Conservation (phyloP, 768 basidiomycete species). For the Trametes gibbosa region DNA sequence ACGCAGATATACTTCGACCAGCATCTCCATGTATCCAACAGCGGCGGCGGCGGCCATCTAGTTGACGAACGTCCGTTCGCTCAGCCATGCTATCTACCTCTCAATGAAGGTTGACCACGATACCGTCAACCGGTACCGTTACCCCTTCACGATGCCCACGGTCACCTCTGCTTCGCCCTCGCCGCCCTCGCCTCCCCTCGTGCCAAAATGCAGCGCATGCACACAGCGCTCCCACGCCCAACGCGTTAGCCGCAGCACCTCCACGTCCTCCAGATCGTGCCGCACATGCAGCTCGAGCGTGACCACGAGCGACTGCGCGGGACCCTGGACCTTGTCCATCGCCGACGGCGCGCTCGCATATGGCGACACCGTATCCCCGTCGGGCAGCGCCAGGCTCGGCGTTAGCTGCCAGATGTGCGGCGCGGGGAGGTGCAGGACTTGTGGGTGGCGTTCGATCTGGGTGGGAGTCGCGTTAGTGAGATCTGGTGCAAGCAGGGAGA, state of each 20-base stretch:
- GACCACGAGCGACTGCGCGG: slow-evolving; percentile 55
- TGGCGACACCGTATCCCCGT: slow-evolving; percentile 19
- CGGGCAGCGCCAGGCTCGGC: slow-evolving; percentile 25
- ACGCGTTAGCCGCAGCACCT: slow-evolving; percentile 66
- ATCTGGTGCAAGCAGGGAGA: not conserved
- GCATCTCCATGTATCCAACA: too few species aligned
- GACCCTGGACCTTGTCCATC: slow-evolving; percentile 22
- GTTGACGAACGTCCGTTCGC: too few species aligned
- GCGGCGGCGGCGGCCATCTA: too few species aligned
- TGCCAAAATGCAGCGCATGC: slow-evolving; percentile 42
- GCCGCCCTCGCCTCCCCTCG: slow-evolving; percentile 27
- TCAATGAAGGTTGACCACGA: too few species aligned
- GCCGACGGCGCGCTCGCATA: slow-evolving; percentile 3
- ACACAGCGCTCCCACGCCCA: slow-evolving; percentile 75
- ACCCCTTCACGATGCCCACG: slow-evolving; percentile 56
- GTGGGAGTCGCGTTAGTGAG: not conserved
- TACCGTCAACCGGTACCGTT: not conserved
- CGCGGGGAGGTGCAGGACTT: slow-evolving; percentile 77
- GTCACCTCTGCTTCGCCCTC: slow-evolving; percentile 56
- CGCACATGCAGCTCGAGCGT: slow-evolving; percentile 79
- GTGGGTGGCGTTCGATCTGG: slow-evolving; percentile 81
- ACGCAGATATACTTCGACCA: too few species aligned
- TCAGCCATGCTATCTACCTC: too few species aligned
- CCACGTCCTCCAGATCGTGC: slow-evolving; percentile 62
- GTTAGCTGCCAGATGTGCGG: slow-evolving; percentile 90